These are phyloP conservation scores for Dendrocalamus sinicus DNA, from an alignment of 176 grass and related monocot species.

Conservation along the genomic window DNA sequence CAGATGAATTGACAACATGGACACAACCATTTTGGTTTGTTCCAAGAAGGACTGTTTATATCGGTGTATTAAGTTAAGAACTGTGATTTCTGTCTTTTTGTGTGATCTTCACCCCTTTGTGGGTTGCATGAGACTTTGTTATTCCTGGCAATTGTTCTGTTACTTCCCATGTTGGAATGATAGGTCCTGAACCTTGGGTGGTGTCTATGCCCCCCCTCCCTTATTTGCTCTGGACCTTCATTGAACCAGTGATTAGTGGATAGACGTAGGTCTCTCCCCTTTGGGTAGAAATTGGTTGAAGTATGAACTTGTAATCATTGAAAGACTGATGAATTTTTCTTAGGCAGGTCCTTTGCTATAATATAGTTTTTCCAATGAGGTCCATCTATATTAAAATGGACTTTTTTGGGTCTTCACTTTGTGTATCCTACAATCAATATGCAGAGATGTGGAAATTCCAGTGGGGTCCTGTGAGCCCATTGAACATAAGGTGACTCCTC, in stretches of 20 bases:
- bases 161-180: neutral
- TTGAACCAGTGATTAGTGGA: conserved; percentile 8
- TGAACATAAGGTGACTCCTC: neutral
- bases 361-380: neutral
- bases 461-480: neutral
- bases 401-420: neutral
- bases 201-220: neutral
- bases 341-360: neutral
- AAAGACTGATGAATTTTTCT: neutral
- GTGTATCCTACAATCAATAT: neutral
- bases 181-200: conserved; percentile 3
- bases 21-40: neutral
- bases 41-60: neutral
- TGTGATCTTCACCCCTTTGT: neutral
- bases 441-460: neutral
- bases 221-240: conserved; percentile 9
- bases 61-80: neutral
- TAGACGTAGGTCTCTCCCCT: neutral
- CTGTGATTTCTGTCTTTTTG: neutral
- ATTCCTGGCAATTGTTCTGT: neutral
- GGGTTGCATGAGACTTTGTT: conserved; percentile 7
- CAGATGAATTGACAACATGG: neutral
- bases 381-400: neutral
- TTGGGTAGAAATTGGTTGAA: conserved; percentile 1
- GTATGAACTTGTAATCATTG: neutral